These are phyloP conservation scores for Puya raimondii DNA, from an alignment of 176 grass and related monocot genomes.

Conservation along the genomic window DNA sequence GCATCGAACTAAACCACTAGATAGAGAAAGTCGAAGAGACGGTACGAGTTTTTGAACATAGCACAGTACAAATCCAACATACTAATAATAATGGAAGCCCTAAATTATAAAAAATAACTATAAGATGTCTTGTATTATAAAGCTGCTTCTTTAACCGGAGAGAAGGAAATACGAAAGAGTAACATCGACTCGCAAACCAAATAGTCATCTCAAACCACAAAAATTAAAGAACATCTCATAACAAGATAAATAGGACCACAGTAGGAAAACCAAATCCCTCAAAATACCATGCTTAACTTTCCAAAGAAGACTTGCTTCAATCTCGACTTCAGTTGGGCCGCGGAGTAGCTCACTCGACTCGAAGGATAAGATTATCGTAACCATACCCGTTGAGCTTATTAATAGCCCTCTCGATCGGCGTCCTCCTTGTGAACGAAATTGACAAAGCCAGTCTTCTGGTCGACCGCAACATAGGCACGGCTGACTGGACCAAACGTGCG, in stretches of 20 bases:
- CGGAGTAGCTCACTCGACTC: conserved; percentile 77
- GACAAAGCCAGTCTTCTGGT: conserved; percentile 76
- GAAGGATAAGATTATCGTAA: conserved; percentile 82
- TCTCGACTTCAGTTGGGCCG: conserved; percentile 38
- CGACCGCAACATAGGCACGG: conserved; percentile 66
- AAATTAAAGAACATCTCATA: background rate
- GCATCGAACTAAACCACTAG: background rate
- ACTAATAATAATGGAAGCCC: background rate
- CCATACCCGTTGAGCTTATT: conserved; percentile 91
- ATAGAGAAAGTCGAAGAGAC: background rate
- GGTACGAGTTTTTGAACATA: background rate
- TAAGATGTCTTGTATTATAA: background rate
- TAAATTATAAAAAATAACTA: background rate
- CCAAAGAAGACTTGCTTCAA: background rate
- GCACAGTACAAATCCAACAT: background rate
- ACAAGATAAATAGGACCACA: background rate
- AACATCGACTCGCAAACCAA: background rate
- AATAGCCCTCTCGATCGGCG: conserved; percentile 65
- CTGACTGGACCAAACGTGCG: conserved; percentile 63
- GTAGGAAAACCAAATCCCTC: background rate
- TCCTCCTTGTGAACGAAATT: conserved; percentile 78
- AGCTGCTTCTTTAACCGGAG: background rate
- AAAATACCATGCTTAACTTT: background rate
- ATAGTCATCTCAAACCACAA: background rate
- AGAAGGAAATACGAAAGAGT: background rate